Evolutionary conservation across 2,329 filamentous ascomycete genomes (phyloP).

Genomic region (Fusarium clavum): DNA sequence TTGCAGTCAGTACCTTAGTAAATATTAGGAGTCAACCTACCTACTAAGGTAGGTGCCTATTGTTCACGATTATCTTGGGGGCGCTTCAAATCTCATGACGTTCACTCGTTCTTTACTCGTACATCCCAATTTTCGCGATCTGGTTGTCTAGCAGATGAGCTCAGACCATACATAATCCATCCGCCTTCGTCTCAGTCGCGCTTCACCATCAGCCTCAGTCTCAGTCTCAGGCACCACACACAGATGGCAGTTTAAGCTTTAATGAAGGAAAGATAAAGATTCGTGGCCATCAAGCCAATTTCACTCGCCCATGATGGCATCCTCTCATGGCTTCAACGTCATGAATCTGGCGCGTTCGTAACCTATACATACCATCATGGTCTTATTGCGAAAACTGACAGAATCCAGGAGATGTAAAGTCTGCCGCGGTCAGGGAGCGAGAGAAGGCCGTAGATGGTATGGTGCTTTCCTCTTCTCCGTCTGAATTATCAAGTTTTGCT

Average conservation of each 20-base stretch:
- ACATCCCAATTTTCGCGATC: neutral
- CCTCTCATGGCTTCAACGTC: constrained; percentile 50
- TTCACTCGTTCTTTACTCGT: neutral
- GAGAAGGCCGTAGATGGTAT: constrained; percentile 57
- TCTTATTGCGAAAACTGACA: constrained; percentile 19
- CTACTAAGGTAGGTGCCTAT: too few relatives aligned
- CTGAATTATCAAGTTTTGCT: neutral
- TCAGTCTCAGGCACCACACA: neutral
- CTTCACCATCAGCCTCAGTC: neutral
- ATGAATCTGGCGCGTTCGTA: constrained; percentile 52
- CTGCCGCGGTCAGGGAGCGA: constrained; percentile 53
- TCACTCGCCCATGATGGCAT: constrained; percentile 46
- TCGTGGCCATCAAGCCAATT: neutral
- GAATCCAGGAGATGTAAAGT: constrained; percentile 50
- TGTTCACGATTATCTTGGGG: neutral
- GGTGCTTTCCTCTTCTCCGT: constrained; percentile 2
- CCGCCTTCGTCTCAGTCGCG: constrained; percentile 13
- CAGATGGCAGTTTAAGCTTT: constrained; percentile 7
- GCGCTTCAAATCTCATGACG: too few relatives aligned
- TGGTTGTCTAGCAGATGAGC: constrained; percentile 12
- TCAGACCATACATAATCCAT: constrained; percentile 5
- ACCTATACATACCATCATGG: constrained; percentile 1
- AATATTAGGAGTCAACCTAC: too few relatives aligned
- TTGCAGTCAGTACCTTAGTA: too few relatives aligned
- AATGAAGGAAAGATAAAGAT: constrained; percentile 8